phyloP scores from a whole-genome alignment of 768 basidiomycete species.

The Dictyophora rubrovolvata region DNA sequence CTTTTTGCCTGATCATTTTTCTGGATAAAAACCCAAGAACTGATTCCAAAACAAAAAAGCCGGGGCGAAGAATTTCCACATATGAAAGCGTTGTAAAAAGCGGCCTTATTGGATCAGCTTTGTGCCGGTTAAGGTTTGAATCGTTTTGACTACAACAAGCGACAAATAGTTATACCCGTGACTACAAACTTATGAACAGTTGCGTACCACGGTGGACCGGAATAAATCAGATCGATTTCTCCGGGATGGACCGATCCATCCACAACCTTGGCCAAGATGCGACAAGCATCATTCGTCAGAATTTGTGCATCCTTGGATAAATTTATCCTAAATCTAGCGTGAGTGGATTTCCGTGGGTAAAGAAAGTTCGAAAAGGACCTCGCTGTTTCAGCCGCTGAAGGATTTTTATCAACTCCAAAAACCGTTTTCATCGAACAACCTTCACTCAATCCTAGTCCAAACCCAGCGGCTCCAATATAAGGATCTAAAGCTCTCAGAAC shows the following conservation, averaged over 20 bases:
- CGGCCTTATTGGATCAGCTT: slow-evolving; percentile 23
- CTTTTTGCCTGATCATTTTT: slow-evolving; percentile 32
- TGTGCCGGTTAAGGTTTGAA: slow-evolving; percentile 55
- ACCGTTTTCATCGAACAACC: slow-evolving; percentile 45
- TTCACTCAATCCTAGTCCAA: slow-evolving; percentile 47
- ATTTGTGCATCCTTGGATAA: slow-evolving; percentile 3
- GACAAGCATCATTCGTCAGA: slow-evolving; percentile 5
- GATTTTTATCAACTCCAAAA: slow-evolving; percentile 64
- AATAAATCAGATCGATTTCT: slow-evolving; percentile 50
- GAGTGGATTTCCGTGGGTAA: neutral
- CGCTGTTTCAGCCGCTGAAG: slow-evolving; percentile 61
- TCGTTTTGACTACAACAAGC: slow-evolving; percentile 54
- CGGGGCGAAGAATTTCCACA: slow-evolving; percentile 36
- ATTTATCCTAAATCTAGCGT: slow-evolving; percentile 1
- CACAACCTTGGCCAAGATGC: neutral
- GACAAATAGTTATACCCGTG: slow-evolving; percentile 25
- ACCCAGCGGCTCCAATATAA: slow-evolving; percentile 45
- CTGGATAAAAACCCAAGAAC: slow-evolving; percentile 41
- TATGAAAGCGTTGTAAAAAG: slow-evolving; percentile 48
- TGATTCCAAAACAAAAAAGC: slow-evolving; percentile 40
- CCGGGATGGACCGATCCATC: slow-evolving; percentile 29
- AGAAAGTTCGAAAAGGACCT: slow-evolving; percentile 29
- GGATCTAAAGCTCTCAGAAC: slow-evolving; percentile 30
- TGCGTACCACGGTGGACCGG: slow-evolving; percentile 68
- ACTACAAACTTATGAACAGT: neutral